These are phyloP conservation scores for Ambrosia trifida DNA, from an alignment of 129 eudicot genomes.

Conservation along the genomic window DNA sequence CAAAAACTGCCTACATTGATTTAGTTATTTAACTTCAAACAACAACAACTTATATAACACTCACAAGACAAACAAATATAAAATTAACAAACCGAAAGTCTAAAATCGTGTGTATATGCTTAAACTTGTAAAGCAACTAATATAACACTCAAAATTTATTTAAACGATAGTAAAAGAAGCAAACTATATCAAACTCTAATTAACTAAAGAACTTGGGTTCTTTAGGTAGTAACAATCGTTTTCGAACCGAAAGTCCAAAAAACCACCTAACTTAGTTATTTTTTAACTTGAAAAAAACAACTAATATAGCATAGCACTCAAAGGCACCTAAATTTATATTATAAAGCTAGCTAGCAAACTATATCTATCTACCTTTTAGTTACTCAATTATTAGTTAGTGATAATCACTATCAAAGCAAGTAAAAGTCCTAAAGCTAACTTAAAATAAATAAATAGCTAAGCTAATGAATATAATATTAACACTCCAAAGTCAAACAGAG, in stretches of 20 bases:
- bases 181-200: neutral
- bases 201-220: neutral
- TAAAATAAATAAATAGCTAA: neutral
- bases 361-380: slow-evolving; percentile 6
- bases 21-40: neutral
- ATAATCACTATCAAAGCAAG: neutral
- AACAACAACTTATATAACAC: neutral
- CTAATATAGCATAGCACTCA: neutral
- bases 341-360: neutral
- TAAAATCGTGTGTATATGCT: neutral
- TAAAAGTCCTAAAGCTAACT: neutral
- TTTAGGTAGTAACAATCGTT: neutral
- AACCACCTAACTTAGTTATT: neutral
- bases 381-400: neutral
- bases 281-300: neutral
- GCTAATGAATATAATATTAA: too few species aligned
- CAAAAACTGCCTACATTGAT: neutral
- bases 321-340: neutral
- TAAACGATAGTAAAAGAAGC: neutral
- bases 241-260: neutral
- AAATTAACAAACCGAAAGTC: neutral
- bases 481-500: slow-evolving; percentile 14
- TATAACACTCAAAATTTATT: neutral
- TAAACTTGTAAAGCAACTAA: neutral
- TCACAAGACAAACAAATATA: neutral